These are phyloP conservation scores for Rosellinia necatrix DNA, from an alignment of 2,329 filamentous ascomycete genomes.

Conservation along the genomic window DNA sequence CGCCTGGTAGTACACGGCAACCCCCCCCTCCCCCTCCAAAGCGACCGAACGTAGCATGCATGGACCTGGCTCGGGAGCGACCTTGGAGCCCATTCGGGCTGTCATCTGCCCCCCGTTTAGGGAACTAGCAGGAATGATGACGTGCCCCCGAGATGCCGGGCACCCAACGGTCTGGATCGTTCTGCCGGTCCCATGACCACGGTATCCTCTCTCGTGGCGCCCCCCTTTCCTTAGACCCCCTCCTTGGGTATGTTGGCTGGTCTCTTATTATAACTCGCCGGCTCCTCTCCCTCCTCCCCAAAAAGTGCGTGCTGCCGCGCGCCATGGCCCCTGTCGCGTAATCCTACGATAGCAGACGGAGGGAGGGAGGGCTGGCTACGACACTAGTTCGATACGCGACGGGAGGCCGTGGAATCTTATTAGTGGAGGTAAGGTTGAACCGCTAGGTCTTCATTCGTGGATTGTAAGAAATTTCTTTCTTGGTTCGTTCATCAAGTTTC, in stretches of 20 bases:
- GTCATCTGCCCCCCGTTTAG: constrained; percentile 7
- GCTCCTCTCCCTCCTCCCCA: no score
- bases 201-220: constrained; percentile 17
- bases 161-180: constrained; percentile 17
- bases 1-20: constrained; percentile 12
- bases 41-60: no score
- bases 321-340: constrained; percentile 1
- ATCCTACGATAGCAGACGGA: constrained; percentile 3
- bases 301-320: no score
- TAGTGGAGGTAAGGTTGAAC: not conserved
- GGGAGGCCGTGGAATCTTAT: not conserved
- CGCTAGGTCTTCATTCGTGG: not conserved
- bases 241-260: not conserved
- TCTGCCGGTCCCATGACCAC: constrained; percentile 25
- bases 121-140: not conserved
- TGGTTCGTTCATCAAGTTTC: constrained; percentile 1
- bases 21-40: no score
- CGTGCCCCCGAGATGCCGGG: constrained; percentile 17
- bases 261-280: constrained; percentile 8
- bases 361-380: no score
- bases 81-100: constrained; percentile 11
- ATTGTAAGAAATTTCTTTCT: constrained; percentile 11
- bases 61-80: not conserved
- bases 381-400: no score
- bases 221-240: constrained; percentile 7